These are phyloP conservation scores for Amphichorda felina DNA, from an alignment of 2,329 filamentous ascomycete species.

Conservation along the genomic window DNA sequence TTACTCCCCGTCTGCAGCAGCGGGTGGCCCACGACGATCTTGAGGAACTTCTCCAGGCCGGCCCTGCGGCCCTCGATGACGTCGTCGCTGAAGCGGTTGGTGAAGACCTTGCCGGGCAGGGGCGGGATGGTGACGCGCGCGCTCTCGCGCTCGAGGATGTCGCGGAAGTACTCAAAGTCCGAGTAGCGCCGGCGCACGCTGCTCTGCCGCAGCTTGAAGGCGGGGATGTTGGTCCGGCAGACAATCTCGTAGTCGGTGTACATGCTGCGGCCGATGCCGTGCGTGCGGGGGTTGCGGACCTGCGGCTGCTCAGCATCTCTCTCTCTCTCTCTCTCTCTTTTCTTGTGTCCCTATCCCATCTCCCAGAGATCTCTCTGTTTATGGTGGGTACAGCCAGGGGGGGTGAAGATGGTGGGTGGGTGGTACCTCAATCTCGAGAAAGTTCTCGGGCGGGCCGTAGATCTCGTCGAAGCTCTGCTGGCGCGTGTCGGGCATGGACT, in stretches of 20 bases:
- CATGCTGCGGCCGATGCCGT: constrained; percentile 90
- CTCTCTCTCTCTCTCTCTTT: neutral
- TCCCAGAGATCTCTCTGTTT: no score
- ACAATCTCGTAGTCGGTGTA: constrained; percentile 99
- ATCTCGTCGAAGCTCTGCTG: constrained; percentile 98
- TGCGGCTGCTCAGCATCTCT: constrained; percentile 21
- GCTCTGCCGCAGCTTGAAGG: constrained; percentile 88
- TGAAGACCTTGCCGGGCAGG: constrained; percentile 93
- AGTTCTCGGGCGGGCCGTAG: constrained; percentile 96
- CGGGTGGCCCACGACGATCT: constrained; percentile 95
- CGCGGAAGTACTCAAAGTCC: constrained; percentile 97
- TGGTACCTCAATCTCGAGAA: constrained; percentile 91
- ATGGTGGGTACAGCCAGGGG: neutral
- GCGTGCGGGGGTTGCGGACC: constrained; percentile 88
- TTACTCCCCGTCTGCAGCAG: constrained; percentile 95
- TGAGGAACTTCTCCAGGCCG: constrained; percentile 87
- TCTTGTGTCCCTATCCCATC: constrained; percentile 1
- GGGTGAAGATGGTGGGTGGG: neutral
- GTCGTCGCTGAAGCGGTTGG: constrained; percentile 94
- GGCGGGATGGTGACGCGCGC: constrained; percentile 93
- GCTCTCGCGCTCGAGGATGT: constrained; percentile 91
- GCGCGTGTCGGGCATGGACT: constrained; percentile 60
- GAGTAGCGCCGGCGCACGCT: constrained; percentile 88
- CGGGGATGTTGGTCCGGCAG: constrained; percentile 95
- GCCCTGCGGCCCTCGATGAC: constrained; percentile 92